These are phyloP conservation scores for Lecanosticta acicola DNA, from an alignment of 2,329 filamentous ascomycete genomes.

Conservation along the genomic window DNA sequence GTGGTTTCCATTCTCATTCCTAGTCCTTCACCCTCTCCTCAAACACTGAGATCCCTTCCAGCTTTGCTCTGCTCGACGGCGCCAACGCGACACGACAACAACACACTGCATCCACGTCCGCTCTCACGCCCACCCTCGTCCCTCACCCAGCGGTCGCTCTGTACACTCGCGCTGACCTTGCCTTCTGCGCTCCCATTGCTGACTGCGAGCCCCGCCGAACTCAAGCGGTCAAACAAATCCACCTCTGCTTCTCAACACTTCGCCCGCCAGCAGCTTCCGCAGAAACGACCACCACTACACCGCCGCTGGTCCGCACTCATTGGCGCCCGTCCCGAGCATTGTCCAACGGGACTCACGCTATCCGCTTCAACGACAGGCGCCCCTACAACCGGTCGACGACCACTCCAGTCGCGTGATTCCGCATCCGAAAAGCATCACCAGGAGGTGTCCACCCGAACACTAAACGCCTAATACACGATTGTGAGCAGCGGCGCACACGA, in stretches of 20 bases:
- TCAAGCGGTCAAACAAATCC: constrained; percentile 8
- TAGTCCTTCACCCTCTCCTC: too few species aligned
- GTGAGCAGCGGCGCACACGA: constrained; percentile 5
- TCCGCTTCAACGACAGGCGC: neutral
- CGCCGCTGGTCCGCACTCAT: neutral
- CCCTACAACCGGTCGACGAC: neutral
- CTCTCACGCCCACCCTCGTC: neutral
- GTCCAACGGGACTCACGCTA: neutral
- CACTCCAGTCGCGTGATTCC: constrained; percentile 15
- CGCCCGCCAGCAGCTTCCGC: neutral
- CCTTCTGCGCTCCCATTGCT: constrained; percentile 4
- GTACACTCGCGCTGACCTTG: neutral
- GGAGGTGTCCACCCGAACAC: constrained; percentile 10
- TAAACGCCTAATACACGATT: constrained; percentile 3
- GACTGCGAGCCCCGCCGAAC: constrained; percentile 9
- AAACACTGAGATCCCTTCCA: too few species aligned
- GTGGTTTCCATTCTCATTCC: neutral
- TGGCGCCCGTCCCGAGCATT: neutral
- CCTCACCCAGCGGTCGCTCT: neutral
- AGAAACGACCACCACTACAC: too few species aligned
- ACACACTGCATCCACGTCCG: neutral
- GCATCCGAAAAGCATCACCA: constrained; percentile 9
- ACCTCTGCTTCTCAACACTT: neutral
- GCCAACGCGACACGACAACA: neutral
- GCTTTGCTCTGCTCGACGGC: neutral